A percentile compares a stretch with the other conserved stretches of the same genome.
Evolutionary conservation across 306 rosid genomes (phyloP).

Genomic region (Myrica gale): DNA sequence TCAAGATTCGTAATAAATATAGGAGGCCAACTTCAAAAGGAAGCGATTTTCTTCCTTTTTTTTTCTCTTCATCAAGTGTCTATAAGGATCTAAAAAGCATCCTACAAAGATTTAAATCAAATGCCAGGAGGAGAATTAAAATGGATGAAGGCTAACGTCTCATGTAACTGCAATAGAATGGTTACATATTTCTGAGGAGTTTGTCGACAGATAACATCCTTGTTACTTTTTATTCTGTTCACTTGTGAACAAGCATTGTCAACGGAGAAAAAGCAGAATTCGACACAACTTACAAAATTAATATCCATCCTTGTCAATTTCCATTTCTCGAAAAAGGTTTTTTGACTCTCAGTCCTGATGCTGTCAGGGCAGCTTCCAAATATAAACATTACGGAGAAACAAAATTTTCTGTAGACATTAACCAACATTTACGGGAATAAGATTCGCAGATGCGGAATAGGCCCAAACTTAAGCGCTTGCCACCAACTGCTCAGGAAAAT

Average conservation of each 20-base stretch:
- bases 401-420: conserved; percentile 37
- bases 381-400: conserved; percentile 23
- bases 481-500: conserved; percentile 37
- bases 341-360: conserved; percentile 9
- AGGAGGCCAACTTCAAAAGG: background rate
- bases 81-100: too few relatives aligned
- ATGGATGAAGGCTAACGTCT: too few relatives aligned
- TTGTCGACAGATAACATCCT: background rate
- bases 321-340: conserved; percentile 4
- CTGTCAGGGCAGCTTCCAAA: conserved; percentile 19
- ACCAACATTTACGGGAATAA: conserved; percentile 34
- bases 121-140: too few relatives aligned
- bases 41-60: background rate
- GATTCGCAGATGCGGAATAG: conserved; percentile 7
- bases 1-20: too few relatives aligned
- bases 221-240: background rate
- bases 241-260: too few relatives aligned
- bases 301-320: background rate
- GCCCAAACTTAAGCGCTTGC: conserved; percentile 32
- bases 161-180: too few relatives aligned
- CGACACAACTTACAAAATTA: background rate
- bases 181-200: too few relatives aligned
- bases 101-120: too few relatives aligned
- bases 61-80: too few relatives aligned
- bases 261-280: background rate